A percentile compares a stretch with the other conserved stretches of the same genome.
Conservation (phyloP, 495 filamentous ascomycete species). For the Hypoxylon perforatum region DNA sequence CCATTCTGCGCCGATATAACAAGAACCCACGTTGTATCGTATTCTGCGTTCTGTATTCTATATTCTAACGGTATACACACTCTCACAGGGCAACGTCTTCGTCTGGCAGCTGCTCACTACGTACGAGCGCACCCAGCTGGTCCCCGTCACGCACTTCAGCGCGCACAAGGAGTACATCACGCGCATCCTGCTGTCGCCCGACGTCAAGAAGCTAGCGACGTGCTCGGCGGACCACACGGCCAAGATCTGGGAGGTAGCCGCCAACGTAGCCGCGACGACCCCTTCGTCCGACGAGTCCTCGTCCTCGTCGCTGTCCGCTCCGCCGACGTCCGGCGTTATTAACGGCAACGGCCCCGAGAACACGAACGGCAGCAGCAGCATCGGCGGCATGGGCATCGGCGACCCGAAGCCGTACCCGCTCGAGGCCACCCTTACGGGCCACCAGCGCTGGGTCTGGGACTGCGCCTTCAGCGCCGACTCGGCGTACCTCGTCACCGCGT, state of each 20-base stretch:
- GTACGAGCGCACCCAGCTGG: conserved; percentile 84
- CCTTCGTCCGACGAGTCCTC: conserved; percentile 54
- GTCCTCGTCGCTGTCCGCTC: conserved; percentile 26
- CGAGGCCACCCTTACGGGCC: conserved; percentile 89
- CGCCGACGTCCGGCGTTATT: conserved; percentile 4
- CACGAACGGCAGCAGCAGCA: conserved; percentile 3
- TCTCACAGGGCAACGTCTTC: conserved; percentile 86
- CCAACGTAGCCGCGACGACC: conserved; percentile 62
- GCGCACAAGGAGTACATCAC: conserved; percentile 96
- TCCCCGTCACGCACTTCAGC: conserved; percentile 91
- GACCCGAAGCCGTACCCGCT: conserved; percentile 72
- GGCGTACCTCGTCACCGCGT: conserved; percentile 97
- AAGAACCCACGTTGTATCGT: no score
- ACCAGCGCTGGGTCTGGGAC: conserved; percentile 99
- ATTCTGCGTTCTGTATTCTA: background rate
- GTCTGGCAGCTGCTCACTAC: conserved; percentile 92
- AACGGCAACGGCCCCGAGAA: conserved; percentile 30
- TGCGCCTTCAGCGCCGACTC: conserved; percentile 97
- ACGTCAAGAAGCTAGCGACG: conserved; percentile 96
- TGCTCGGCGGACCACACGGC: conserved; percentile 98
- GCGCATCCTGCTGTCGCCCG: conserved; percentile 92
- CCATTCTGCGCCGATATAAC: no score
- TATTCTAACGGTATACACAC: background rate
- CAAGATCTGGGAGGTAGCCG: conserved; percentile 94
- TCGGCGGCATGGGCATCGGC: conserved; percentile 22